Base-by-base conservation (phyloP, 306 rosid species). In the Begonia masoniana region DNA sequence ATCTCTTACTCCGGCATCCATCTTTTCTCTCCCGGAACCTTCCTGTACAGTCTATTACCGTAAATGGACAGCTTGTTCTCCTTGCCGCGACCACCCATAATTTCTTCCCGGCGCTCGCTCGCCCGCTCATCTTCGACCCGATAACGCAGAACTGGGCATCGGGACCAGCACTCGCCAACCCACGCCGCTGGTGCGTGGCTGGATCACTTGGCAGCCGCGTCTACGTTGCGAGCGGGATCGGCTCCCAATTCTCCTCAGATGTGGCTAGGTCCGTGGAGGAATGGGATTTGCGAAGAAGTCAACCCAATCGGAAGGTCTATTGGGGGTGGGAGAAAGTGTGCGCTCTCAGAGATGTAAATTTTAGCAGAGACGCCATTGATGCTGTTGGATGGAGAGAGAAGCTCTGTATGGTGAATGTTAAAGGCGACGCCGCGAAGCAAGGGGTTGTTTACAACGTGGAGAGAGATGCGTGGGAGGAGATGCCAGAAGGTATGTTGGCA, bases 141-240 rank as follows among this genome's bases (percentile, higher is more conserved):
- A 5, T 43, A 13, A 10, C 75, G 2, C 10, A 1, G 0, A 5
- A 31, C 0, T 89, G 97, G 97, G 45, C 31, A 0, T 43, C 45
- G 2, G 94, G 83, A 3, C 94, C 95, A 1, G 16, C 70, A 0
- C 70, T 89, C 10, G 0, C 68, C 50, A 45, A 52, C 0, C 87
- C 94, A 0, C 83, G 97, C 17, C 83, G 95, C 6, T 89, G 97
- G 97, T 89, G 97, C 15, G 91, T 82, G 0, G 52, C 73, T 2
- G 97, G 94, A 0, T 12, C 73, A 0, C 51, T 50, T 0, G 11
- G 52, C 3, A 71, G 69, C 13, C 12, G 59, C 1, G 78, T 83
- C n/a, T 89, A 72, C 15, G 74, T 76, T n/a, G 94, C 88, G 1
- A 89, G 94, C 50, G 97, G 97, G 17, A 69, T 85, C 10, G 97